Evolutionary conservation across 805 yeast genomes (phyloP).

Genomic region (Metschnikowia reukaufii): DNA sequence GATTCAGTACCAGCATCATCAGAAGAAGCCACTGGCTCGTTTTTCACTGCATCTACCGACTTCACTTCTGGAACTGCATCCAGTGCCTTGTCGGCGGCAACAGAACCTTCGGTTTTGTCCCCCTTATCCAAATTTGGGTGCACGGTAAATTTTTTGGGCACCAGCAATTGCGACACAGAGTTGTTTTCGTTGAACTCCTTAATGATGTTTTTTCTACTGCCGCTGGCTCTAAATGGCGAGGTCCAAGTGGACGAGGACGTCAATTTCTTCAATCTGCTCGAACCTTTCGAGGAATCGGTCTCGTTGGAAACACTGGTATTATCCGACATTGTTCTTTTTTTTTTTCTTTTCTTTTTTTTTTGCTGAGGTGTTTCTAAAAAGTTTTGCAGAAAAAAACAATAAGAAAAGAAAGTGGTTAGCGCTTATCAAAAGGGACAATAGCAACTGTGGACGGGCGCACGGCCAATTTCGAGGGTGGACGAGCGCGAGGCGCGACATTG

Average conservation of each 20-base stretch:
- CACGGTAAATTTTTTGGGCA: conserved; percentile 41
- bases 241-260: conserved; percentile 37
- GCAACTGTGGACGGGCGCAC: not conserved
- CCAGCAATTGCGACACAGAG: conserved; percentile 32
- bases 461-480: not conserved
- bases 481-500: not conserved
- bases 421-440: not conserved
- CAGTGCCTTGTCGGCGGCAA: not conserved
- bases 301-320: conserved; percentile 8
- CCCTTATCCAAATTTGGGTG: conserved; percentile 38
- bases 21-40: conserved; percentile 1
- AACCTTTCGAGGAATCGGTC: conserved; percentile 14
- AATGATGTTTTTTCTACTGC: conserved; percentile 30
- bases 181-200: conserved; percentile 38
- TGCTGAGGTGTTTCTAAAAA: not conserved
- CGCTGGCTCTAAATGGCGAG: conserved; percentile 40
- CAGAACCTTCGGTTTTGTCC: conserved; percentile 11
- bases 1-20: conserved; percentile 3
- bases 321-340: conserved; percentile 14
- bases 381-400: not conserved
- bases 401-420: not conserved
- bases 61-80: conserved; percentile 4
- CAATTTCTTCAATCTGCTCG: conserved; percentile 21
- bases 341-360: not conserved
- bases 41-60: conserved; percentile 2